Conservation (phyloP, 139 green algal species). For the Micractinium sp. region DNA sequence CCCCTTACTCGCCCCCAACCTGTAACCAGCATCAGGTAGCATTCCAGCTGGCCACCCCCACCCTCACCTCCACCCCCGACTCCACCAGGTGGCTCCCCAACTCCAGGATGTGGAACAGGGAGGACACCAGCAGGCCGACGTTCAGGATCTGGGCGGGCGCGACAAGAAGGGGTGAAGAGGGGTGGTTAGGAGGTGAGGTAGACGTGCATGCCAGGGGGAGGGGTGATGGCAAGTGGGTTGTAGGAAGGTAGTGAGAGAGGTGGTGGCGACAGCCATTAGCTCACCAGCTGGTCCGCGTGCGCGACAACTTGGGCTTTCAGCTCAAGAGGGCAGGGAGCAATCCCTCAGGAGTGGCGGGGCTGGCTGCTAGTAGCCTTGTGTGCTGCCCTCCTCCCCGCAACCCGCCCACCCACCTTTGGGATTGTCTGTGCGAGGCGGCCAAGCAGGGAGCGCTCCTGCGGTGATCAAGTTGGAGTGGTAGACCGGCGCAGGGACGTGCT, state of each 20-base stretch:
- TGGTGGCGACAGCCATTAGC: no score
- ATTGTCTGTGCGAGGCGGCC: constrained; percentile 24
- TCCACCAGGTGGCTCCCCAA: constrained; percentile 34
- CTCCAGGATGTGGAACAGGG: constrained; percentile 50
- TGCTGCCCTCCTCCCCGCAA: not conserved
- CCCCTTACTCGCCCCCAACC: not conserved
- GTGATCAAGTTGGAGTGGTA: not conserved
- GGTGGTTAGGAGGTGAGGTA: not conserved
- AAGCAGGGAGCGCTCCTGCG: constrained; percentile 32
- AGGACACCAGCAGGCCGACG: constrained; percentile 39
- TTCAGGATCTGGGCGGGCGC: constrained; percentile 21
- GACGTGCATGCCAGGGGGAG: not conserved
- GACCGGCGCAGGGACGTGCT: not conserved
- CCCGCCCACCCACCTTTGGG: not conserved
- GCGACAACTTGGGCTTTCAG: no score
- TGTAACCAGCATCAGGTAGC: no score
- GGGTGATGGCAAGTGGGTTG: no score
- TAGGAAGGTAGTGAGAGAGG: not conserved
- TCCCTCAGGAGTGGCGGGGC: not conserved
- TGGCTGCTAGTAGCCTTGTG: not conserved
- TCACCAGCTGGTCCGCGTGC: no score
- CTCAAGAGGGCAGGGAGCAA: not conserved
- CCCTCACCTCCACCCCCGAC: constrained; percentile 21
- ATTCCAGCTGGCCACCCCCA: no score
- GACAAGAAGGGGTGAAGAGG: not conserved